A percentile compares a stretch with the other conserved stretches of the same genome.
These are phyloP conservation scores for Comarum palustre DNA, from an alignment of 306 rosid genomes.

Conservation along the genomic window DNA sequence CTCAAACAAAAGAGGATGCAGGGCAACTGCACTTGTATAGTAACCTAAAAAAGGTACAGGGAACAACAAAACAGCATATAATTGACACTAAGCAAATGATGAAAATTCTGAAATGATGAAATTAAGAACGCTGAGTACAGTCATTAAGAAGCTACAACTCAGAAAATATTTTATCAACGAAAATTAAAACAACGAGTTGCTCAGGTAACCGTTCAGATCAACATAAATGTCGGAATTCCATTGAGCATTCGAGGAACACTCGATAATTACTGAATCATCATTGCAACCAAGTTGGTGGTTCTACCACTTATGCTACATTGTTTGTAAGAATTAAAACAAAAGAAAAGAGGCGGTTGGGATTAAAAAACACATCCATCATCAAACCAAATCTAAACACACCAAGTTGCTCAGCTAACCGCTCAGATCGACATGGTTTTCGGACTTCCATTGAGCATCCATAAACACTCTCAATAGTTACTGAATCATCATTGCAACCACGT, in stretches of 20 bases:
- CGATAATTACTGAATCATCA: conserved; percentile 38
- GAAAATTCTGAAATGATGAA: background rate
- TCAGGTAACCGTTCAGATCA: conserved; percentile 53
- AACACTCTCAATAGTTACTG: conserved; percentile 31
- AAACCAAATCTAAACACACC: background rate
- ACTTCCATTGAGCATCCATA: conserved; percentile 23
- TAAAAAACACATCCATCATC: background rate
- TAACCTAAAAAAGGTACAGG: background rate
- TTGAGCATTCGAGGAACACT: conserved; percentile 28
- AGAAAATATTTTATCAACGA: background rate
- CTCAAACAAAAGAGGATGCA: background rate
- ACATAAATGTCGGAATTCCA: conserved; percentile 35
- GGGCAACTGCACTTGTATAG: background rate
- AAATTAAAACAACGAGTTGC: conserved; percentile 23
- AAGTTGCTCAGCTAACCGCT: conserved; percentile 49
- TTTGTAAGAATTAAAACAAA: background rate
- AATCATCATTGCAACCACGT: conserved; percentile 43
- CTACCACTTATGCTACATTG: background rate
- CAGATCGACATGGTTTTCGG: conserved; percentile 37
- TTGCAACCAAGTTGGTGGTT: conserved; percentile 24
- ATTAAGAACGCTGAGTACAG: background rate
- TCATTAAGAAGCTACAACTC: background rate
- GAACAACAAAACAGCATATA: background rate
- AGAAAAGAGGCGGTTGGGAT: background rate
- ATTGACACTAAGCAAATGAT: background rate